Evolutionary conservation across 2,329 filamentous ascomycete species (phyloP).

Genomic region (Elsinoe perseae): DNA sequence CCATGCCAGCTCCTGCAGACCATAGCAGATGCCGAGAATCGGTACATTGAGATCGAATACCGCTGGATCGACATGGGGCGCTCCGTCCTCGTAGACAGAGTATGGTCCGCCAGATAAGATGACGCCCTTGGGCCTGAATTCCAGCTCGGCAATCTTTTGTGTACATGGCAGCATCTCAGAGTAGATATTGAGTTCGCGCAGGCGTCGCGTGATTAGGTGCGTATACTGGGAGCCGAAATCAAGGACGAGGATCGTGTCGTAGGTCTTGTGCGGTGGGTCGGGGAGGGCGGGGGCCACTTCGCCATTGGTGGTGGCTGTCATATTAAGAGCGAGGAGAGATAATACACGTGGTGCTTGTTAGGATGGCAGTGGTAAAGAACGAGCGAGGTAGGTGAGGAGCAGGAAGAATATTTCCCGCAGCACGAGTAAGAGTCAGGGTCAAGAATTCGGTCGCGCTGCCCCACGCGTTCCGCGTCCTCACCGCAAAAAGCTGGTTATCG

Average conservation of each 20-base stretch:
- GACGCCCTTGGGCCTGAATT: slow-evolving; percentile 75
- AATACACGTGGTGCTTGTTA: too few species aligned
- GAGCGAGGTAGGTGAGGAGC: not conserved
- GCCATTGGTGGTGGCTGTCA: slow-evolving; percentile 25
- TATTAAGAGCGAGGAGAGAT: slow-evolving; percentile 1
- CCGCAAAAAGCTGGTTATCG: slow-evolving; percentile 7
- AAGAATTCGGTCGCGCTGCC: slow-evolving; percentile 8
- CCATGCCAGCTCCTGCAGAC: slow-evolving; percentile 67
- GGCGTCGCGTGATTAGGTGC: slow-evolving; percentile 65
- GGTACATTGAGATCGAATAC: slow-evolving; percentile 67
- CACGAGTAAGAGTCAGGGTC: not conserved
- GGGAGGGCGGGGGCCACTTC: slow-evolving; percentile 31
- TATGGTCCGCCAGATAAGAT: slow-evolving; percentile 66
- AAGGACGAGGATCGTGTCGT: slow-evolving; percentile 63
- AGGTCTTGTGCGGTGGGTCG: slow-evolving; percentile 42
- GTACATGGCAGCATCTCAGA: slow-evolving; percentile 85
- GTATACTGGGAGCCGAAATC: slow-evolving; percentile 68
- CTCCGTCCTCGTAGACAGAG: slow-evolving; percentile 72
- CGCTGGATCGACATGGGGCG: slow-evolving; percentile 73
- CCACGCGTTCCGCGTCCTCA: slow-evolving; percentile 7
- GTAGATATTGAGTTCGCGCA: slow-evolving; percentile 74
- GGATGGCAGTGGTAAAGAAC: too few species aligned
- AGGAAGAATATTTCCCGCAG: not conserved
- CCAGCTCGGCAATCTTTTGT: slow-evolving; percentile 67
- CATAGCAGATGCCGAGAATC: slow-evolving; percentile 56